Evolutionary conservation across 1,139 yeast species (phyloP).

Genomic region (Lizanozyma gosingica): DNA sequence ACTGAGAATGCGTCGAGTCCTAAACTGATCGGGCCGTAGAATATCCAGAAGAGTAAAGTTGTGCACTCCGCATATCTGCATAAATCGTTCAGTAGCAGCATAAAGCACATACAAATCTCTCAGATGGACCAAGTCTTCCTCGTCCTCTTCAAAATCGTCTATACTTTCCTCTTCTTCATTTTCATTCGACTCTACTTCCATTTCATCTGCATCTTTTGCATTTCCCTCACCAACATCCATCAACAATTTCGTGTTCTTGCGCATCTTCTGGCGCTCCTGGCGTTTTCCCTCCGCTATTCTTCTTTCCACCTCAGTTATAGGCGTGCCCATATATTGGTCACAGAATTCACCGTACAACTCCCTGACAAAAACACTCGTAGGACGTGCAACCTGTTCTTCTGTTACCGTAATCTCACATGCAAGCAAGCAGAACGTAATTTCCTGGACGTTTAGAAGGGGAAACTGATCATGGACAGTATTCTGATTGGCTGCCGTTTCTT

Average conservation of each 20-base stretch:
- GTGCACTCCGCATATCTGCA: conserved; percentile 29
- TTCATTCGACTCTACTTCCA: background rate
- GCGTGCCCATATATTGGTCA: background rate
- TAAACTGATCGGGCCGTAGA: conserved; percentile 25
- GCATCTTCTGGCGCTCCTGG: background rate
- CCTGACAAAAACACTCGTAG: background rate
- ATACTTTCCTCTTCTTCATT: background rate
- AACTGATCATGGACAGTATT: background rate
- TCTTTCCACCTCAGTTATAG: background rate
- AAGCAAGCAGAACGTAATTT: background rate
- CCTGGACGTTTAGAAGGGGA: background rate
- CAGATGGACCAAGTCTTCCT: conserved; percentile 7
- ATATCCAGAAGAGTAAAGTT: conserved; percentile 34
- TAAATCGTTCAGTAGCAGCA: conserved; percentile 26
- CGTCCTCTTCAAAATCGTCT: conserved; percentile 5
- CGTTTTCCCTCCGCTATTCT: background rate
- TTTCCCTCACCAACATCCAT: background rate
- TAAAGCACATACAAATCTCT: conserved; percentile 22
- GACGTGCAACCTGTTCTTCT: background rate
- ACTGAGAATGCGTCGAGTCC: conserved; percentile 30
- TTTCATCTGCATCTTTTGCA: background rate
- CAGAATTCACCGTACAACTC: background rate
- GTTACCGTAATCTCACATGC: background rate
- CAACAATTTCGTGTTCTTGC: background rate
- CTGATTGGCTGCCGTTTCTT: background rate